Base-by-base conservation (phyloP, 2,329 filamentous ascomycete species). In the Didymella segeticola region DNA sequence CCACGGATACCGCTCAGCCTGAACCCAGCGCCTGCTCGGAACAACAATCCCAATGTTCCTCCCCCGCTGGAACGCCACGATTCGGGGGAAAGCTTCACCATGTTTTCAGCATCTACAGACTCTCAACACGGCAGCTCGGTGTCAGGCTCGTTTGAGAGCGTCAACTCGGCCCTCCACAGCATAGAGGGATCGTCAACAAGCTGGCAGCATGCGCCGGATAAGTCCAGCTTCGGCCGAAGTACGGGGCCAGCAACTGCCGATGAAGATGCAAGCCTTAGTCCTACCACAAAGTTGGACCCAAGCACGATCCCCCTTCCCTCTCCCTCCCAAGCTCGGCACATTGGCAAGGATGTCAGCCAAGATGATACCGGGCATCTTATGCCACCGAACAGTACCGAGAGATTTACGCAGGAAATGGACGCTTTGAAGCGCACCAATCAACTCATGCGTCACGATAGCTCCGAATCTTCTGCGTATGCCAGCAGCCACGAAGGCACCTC, bases 41-140 rank as follows among this genome's bases (percentile, higher is more conserved):
- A 47, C 61, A 64, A 60, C 75, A 75, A 61, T 49, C 70, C 72
- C 34, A 62, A 59, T 8, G 64, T 69, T 14, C 70, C 72, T 19
- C 73, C 68, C 26, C 63, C 68, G 12, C 63, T 80, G 57, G 66
- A 77, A 43, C 79, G 82, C 29, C 82, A 84, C 61, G 80, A 85
- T 60, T 87, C 84, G 20, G 79, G 80, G 6, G 85, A 87, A 57
- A 87, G 84, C 67, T 86, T 87, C 60, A 76, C 80, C 19, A 86
- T 87, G 81, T 86, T 87, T 58, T 86, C 83, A 31, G 82, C 82
- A n/a, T 85, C 84, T 9, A 82, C 82, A 1, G 82, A 83, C 56
- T 87, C 84, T 5, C 78, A 82, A 46, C 77, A 74, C 46, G 78
- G 77, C 5, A 78, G 79, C 47, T 86, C 83, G 4, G 73, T 82